These are phyloP conservation scores for Trichoderma endophyticum DNA, from an alignment of 2,329 filamentous ascomycete species.

Conservation along the genomic window DNA sequence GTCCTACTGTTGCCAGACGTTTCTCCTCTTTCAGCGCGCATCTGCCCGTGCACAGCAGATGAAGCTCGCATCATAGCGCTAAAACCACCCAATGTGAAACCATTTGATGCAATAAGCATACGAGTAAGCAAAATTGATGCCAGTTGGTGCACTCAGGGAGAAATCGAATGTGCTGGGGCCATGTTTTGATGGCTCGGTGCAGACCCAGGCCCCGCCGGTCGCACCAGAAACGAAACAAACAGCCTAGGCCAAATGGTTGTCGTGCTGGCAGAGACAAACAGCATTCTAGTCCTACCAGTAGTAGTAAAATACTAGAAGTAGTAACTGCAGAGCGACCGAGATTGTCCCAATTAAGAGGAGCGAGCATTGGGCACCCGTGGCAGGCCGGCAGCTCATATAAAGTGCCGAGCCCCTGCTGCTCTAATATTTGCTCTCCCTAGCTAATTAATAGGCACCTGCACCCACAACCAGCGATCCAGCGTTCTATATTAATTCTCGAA, in stretches of 20 bases:
- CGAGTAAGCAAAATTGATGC: neutral
- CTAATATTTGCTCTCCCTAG: neutral
- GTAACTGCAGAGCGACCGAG: neutral
- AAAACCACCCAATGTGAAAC: neutral
- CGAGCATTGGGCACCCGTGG: neutral
- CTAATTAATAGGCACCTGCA: neutral
- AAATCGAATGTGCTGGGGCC: neutral
- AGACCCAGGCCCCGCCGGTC: neutral
- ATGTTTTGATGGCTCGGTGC: neutral
- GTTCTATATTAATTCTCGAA: neutral
- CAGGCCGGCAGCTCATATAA: neutral
- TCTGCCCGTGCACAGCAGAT: neutral
- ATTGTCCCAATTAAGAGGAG: neutral
- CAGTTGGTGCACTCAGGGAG: neutral
- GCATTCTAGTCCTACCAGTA: neutral
- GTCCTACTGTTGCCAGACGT: neutral
- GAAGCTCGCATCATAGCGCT: neutral
- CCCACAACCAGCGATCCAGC: neutral
- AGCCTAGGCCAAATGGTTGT: neutral
- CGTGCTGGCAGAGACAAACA: neutral
- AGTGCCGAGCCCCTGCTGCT: neutral
- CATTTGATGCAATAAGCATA: neutral
- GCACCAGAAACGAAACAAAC: neutral
- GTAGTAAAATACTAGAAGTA: neutral
- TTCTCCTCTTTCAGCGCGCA: neutral